Conservation (phyloP, 202 grass and related monocot genomes). For the Tripidium arundinaceum region DNA sequence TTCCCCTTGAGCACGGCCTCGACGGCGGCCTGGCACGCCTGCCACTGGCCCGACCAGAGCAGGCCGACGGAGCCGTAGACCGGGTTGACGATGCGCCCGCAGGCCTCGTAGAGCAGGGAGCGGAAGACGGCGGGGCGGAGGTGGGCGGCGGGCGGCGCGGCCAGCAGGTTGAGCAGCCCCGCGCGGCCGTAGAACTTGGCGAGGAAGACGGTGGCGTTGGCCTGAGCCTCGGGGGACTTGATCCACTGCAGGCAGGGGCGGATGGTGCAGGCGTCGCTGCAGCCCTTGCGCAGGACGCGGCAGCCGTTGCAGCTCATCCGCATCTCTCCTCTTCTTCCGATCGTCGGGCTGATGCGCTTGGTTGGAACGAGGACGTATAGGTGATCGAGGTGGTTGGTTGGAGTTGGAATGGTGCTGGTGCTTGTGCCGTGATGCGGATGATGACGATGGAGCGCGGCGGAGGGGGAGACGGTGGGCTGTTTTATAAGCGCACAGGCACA, state of each 20-base stretch:
- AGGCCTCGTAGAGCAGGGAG: slow-evolving; percentile 59
- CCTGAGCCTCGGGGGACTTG: slow-evolving; percentile 45
- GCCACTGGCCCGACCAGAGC: slow-evolving; percentile 64
- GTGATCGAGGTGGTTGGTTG: background rate
- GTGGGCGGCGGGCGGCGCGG: slow-evolving; percentile 27
- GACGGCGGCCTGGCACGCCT: slow-evolving; percentile 47
- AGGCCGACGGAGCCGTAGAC: slow-evolving; percentile 62
- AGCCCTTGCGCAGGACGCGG: slow-evolving; percentile 74
- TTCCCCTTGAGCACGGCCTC: slow-evolving; percentile 58
- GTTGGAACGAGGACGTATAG: background rate
- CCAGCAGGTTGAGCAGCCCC: slow-evolving; percentile 66
- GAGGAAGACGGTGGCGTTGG: slow-evolving; percentile 68
- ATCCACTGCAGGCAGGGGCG: slow-evolving; percentile 72
- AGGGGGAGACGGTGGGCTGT: background rate
- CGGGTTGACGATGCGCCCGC: slow-evolving; percentile 58
- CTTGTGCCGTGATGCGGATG: too few species aligned
- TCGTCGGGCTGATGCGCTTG: background rate
- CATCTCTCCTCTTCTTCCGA: too few species aligned
- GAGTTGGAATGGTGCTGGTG: background rate
- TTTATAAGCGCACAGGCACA: slow-evolving; percentile 10
- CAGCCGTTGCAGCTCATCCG: slow-evolving; percentile 80
- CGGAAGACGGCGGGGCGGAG: slow-evolving; percentile 47
- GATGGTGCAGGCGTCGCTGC: slow-evolving; percentile 62
- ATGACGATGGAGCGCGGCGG: background rate
- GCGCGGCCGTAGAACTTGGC: slow-evolving; percentile 78